Evolutionary conservation across 2,329 filamentous ascomycete species (phyloP), one percentile per base, ranked within the genome.

Genomic region (Colletotrichum cuscutae): DNA sequence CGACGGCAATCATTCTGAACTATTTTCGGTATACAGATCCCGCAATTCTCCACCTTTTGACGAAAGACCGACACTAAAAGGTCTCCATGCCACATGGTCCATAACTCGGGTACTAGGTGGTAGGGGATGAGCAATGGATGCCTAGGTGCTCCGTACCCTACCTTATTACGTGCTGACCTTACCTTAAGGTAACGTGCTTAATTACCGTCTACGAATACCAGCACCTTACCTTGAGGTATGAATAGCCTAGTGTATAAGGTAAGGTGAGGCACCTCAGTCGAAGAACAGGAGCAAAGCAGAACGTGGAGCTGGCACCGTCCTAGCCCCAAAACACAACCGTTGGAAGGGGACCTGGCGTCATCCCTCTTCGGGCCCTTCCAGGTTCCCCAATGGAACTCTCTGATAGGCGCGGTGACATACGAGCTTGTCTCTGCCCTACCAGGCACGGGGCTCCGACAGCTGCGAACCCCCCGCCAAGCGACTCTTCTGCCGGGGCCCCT

Each of bases 381-480:
- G 19, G 42, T 53, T 35, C 32, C 32, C 52, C 52, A 69, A 71
- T 54, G 56, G 53, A 26, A 42, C 67, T 24, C 67, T 71, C 67
- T 71, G 56, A 73, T 71, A 73, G 71, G 71, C 46, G 59, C 60
- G 46, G 66, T 61, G 70, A 70, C 66, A 70, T 71, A 62, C 54
- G 66, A 58, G 66, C 71, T 71, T 73, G 61, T 73, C 71, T 73
- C 71, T 73, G 71, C 71, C 71, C 71, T 73, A 73, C 66, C 71
- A 73, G 71, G 71, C 71, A 73, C 67, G 60, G 71, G 60, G 66
- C 26, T 54, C 70, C 49, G 57, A 71, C 46, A 57, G 24, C 61
- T 64, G n/a, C 22, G 19, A 68, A 30, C 37, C 65, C 65, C 69
- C 69, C 65, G 65, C 30, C 65, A 68, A 58, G 69, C 58, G 35